A percentile compares a stretch with the other conserved stretches of the same genome.
These are phyloP conservation scores for Ceratonia siliqua DNA, from an alignment of 306 rosid species.

Conservation along the genomic window DNA sequence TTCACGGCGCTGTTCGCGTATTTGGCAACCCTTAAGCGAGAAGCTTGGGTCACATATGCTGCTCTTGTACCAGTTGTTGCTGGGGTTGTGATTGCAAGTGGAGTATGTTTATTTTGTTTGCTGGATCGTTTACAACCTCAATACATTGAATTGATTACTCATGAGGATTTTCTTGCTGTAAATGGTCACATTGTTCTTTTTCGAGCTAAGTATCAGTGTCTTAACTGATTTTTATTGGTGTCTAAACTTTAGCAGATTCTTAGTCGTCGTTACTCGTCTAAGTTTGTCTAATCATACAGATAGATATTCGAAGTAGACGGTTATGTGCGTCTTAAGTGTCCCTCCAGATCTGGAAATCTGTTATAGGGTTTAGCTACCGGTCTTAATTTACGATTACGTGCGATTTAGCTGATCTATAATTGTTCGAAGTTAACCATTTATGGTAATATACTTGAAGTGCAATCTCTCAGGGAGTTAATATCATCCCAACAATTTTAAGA, in stretches of 20 bases:
- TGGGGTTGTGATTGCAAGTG: constrained; percentile 98
- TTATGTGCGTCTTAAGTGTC: constrained; percentile 23
- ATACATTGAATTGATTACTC: constrained; percentile 3
- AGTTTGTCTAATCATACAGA: background rate
- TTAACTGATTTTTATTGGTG: constrained; percentile 22
- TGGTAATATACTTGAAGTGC: background rate
- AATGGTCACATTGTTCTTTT: background rate
- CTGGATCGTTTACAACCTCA: constrained; percentile 11
- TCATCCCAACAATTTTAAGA: constrained; percentile 25
- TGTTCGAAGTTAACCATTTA: constrained; percentile 4
- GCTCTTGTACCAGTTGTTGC: constrained; percentile 98
- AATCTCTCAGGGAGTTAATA: constrained; percentile 1
- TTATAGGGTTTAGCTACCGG: background rate
- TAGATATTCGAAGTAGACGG: background rate
- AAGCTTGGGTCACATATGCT: constrained; percentile 91
- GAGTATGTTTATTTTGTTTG: constrained; percentile 58
- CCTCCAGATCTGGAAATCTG: constrained; percentile 55
- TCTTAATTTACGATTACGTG: background rate
- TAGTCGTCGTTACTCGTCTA: background rate
- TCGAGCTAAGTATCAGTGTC: background rate
- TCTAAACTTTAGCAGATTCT: background rate
- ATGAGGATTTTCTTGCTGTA: background rate
- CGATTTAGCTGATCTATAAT: constrained; percentile 30
- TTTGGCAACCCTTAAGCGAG: constrained; percentile 82
- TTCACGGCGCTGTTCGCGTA: constrained; percentile 94